Base-by-base conservation (phyloP, 129 eudicot genomes). In the Ambrosia artemisiifolia region DNA sequence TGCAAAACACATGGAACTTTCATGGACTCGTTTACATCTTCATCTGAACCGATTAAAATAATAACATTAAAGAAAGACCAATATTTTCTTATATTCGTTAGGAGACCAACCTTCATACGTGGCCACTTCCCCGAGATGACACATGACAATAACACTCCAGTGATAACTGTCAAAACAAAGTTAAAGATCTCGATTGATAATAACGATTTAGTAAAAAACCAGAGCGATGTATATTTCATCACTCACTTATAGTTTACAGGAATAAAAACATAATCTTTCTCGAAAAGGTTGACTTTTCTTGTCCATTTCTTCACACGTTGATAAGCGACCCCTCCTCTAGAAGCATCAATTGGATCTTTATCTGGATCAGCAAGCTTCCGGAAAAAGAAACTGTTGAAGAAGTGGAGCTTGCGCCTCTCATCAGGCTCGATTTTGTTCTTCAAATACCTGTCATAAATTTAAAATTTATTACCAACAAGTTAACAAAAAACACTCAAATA, bases 301-400 rank as follows among this genome's bases (percentile, higher is more conserved):
- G 99, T 94, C 99, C 99, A 94, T 79, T 90, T 90, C 56, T 89
- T 96, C 78, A 94, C 99, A 79, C 99, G 99, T 66, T 76, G 91
- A 79, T 86, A 94, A 60, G 94, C 99, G 49, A 86, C 89, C 65
- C 67, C 82, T 75, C 96, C 96, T 62, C 79, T 88, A 74, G 82
- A 83, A 74, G 92, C 88, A 72, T 94, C 83, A 48, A 85, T 76
- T 59, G 89, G 89, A 75, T 90, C 87, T 74, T 88, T 94, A 67
- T 90, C 97, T 71, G 88, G 90, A 77, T 90, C 99, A 75, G 96
- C 96, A 75, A 94, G 81, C 79, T 94, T 94, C 44, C 97, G 86
- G 54, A 94, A 94, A 80, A 94, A 94, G 69, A 94, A 94, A 82
- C 97, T 80, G 65, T 90, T 94, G 83, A 94, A 94, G 46, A 94